A percentile compares a stretch with the other conserved stretches of the same genome.
These are phyloP conservation scores for Sparassis latifolia DNA, from an alignment of 1,284 basidiomycete species.

Conservation along the genomic window DNA sequence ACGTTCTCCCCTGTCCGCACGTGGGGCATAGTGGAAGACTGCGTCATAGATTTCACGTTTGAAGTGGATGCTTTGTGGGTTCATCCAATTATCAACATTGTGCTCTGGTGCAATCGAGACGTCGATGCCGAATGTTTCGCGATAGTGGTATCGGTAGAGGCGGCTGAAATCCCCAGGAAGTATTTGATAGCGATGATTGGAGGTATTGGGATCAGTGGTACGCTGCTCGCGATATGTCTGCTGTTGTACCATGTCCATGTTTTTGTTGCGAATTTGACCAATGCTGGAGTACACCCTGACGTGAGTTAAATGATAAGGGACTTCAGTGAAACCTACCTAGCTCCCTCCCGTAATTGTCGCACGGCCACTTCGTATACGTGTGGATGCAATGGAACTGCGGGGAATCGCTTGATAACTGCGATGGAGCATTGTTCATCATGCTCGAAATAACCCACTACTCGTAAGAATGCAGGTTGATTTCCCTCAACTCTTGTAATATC, in stretches of 20 bases:
- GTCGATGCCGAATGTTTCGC: constrained; percentile 16
- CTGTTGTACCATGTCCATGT: constrained; percentile 2
- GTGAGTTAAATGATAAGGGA: not conserved
- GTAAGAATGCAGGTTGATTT: constrained; percentile 6
- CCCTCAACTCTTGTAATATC: constrained; percentile 19
- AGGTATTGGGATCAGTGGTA: not conserved
- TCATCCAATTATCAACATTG: constrained; percentile 21
- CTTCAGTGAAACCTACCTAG: constrained; percentile 8
- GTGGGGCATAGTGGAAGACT: constrained; percentile 23
- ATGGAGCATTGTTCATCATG: constrained; percentile 21
- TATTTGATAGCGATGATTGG: constrained; percentile 9
- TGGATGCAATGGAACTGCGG: constrained; percentile 24
- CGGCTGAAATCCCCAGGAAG: constrained; percentile 13
- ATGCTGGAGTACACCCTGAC: not conserved
- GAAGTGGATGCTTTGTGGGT: constrained; percentile 12
- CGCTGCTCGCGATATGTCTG: not conserved
- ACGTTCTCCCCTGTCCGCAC: constrained; percentile 12
- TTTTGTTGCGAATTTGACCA: constrained; percentile 7
- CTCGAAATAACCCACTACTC: constrained; percentile 17
- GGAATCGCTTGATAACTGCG: constrained; percentile 15
- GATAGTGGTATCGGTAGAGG: constrained; percentile 17
- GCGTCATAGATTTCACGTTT: constrained; percentile 16
- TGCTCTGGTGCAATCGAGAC: constrained; percentile 11
- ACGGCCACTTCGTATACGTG: constrained; percentile 25
- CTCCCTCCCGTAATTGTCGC: constrained; percentile 20